Conservation (phyloP, 495 filamentous ascomycete species). For the Tuber magnatum region DNA sequence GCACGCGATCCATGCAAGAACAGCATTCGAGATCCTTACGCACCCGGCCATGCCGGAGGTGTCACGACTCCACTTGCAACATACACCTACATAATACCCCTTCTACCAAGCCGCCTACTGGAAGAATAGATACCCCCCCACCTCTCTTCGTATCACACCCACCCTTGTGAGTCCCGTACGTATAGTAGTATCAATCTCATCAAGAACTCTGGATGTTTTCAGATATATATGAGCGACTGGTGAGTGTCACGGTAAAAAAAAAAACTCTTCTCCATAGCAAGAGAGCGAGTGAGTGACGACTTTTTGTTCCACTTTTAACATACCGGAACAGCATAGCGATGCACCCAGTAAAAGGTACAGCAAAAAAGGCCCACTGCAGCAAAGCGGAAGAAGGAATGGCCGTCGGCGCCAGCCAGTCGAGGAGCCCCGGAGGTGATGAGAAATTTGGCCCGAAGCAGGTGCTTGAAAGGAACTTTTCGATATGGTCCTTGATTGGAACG, state of each 20-base stretch:
- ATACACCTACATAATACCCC: neutral
- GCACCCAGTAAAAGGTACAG: too few relatives aligned
- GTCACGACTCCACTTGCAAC: neutral
- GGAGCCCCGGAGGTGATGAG: too few relatives aligned
- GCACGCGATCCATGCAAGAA: neutral
- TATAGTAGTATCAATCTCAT: neutral
- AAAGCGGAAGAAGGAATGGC: too few relatives aligned
- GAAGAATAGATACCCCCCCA: neutral
- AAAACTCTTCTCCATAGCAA: neutral
- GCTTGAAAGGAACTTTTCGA: too few relatives aligned
- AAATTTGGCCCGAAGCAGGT: too few relatives aligned
- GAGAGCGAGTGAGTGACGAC: too few relatives aligned
- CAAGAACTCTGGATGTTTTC: neutral
- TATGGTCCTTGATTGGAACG: too few relatives aligned
- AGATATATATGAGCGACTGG: neutral
- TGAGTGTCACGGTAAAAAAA: neutral
- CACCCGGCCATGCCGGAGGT: too few relatives aligned
- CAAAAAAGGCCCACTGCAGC: too few relatives aligned
- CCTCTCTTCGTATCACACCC: neutral
- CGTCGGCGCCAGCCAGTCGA: too few relatives aligned
- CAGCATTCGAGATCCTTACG: neutral
- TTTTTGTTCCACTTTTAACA: too few relatives aligned
- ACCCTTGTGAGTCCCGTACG: neutral
- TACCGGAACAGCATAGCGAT: too few relatives aligned
- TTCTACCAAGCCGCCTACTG: neutral